Base-by-base conservation (phyloP, 176 grass and related monocot genomes). In the Oryza australiensis region DNA sequence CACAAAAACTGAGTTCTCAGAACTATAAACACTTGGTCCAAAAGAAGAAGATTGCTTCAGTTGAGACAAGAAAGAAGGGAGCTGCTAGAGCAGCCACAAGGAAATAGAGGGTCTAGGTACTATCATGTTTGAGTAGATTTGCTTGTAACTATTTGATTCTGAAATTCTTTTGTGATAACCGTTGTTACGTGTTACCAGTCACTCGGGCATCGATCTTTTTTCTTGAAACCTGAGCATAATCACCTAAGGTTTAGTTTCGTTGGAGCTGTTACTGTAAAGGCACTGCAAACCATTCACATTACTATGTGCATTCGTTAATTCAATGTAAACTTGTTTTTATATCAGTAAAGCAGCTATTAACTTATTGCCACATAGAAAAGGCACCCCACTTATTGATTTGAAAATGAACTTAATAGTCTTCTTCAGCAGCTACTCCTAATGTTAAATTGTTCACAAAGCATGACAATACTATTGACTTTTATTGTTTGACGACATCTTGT, bases 101-200 rank as follows among this genome's bases (percentile, higher is more conserved):
- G 72, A 75, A 89, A 23, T 77, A 73, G 78, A 23, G 35, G 85
- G 22, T 57, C 33, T 89, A 86, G 73, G 88, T 82, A 82, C 68
- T 62, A 62, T 26, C 53, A 74, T 66, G 33, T 70, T 27, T 28
- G 13, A 55, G 66, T 41, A 63, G 37, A 68, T 16, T 64, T 76
- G 37, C 32, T 30, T 71, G 10, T 62, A 64, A 51, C 26, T 42
- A 22, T 77, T 81, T 9, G 48, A 74, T 73, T 68, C 59, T 51
- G 33, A 26, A 77, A n/a, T 30, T 82, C 45, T 73, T 20, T 82
- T 45, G 75, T 72, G 79, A 72, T 43, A 18, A 72, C 80, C 66
- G 29, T 33, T 79, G 10, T 78, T 67, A 62, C 10, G 12, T 82
- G 51, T 72, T 82, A 82, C 26, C 70, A 43, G 38, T 14, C 28